Evolutionary conservation across 2,329 filamentous ascomycete species (phyloP).

Genomic region (Fusarium sp.): DNA sequence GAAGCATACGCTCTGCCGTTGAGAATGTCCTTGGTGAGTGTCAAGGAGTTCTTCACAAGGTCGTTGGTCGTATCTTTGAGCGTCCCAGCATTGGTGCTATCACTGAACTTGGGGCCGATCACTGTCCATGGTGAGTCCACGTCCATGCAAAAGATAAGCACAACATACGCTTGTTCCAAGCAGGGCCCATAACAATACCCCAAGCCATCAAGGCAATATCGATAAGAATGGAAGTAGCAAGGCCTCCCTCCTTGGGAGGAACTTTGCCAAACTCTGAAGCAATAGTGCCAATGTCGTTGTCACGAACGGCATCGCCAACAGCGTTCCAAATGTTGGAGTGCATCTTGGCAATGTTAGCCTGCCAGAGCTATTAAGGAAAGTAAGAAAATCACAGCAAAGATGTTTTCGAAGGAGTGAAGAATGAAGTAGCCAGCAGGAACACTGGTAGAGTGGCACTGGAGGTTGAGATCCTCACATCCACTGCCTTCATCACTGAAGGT

Average conservation of each 20-base stretch:
- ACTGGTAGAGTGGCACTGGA: slow-evolving; percentile 11
- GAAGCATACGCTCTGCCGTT: slow-evolving; percentile 3
- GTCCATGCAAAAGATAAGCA: background rate
- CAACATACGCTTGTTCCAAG: slow-evolving; percentile 14
- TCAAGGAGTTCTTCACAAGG: slow-evolving; percentile 20
- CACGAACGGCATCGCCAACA: slow-evolving; percentile 16
- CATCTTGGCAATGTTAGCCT: background rate
- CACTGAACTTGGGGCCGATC: slow-evolving; percentile 11
- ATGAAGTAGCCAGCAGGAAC: slow-evolving; percentile 18
- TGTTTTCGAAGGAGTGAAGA: slow-evolving; percentile 13
- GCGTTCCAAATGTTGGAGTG: slow-evolving; percentile 26
- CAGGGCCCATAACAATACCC: slow-evolving; percentile 20
- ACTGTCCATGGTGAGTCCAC: background rate
- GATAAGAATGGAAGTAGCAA: slow-evolving; percentile 10
- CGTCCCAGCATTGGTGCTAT: background rate
- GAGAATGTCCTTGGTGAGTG: slow-evolving; percentile 16
- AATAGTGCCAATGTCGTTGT: slow-evolving; percentile 17
- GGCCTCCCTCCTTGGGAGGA: background rate
- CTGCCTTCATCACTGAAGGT: slow-evolving; percentile 15
- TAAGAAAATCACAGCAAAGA: background rate
- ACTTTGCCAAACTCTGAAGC: slow-evolving; percentile 19
- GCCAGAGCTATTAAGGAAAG: fast-evolving
- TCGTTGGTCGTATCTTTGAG: slow-evolving; percentile 21
- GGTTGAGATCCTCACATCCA: slow-evolving; percentile 5
- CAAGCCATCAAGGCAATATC: slow-evolving; percentile 19